These are phyloP conservation scores for Cyberlindnera maritima DNA, from an alignment of 805 yeast species.

Conservation along the genomic window DNA sequence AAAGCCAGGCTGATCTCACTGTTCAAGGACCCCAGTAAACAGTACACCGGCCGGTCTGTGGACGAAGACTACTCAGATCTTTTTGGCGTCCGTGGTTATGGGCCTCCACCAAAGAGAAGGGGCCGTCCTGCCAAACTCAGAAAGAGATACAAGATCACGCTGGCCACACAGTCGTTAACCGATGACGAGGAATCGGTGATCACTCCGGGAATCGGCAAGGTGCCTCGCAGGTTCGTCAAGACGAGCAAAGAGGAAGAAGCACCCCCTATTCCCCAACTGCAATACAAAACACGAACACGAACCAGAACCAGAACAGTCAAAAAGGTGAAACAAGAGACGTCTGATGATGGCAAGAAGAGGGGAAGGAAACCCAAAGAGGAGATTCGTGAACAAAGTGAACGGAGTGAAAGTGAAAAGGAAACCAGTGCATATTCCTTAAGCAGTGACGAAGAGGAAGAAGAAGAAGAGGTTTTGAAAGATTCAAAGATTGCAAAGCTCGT, in stretches of 20 bases:
- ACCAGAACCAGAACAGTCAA: too few species aligned
- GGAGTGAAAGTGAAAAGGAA: too few species aligned
- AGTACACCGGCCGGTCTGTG: background rate
- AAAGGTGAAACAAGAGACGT: too few species aligned
- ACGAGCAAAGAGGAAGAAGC: background rate
- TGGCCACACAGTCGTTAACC: background rate
- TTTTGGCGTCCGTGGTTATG: constrained; percentile 1
- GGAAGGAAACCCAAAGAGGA: background rate
- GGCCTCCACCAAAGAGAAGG: background rate
- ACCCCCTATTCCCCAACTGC: too few species aligned
- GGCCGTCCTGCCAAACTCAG: constrained; percentile 1
- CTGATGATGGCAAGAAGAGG: background rate
- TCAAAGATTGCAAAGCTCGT: background rate
- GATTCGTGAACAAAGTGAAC: background rate
- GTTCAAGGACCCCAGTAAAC: background rate
- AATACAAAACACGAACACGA: too few species aligned
- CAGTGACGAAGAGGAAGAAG: background rate
- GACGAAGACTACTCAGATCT: constrained; percentile 2
- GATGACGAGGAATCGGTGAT: constrained; percentile 2
- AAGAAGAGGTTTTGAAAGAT: background rate
- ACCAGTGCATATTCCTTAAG: too few species aligned
- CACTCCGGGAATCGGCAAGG: background rate
- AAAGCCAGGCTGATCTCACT: background rate
- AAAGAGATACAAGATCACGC: background rate
- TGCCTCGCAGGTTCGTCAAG: background rate